Percentiles rank a stretch among this genome's conserved stretches.
Conservation (phyloP, 2,329 filamentous ascomycete species). For the Monosporascus cannonballus region DNA sequence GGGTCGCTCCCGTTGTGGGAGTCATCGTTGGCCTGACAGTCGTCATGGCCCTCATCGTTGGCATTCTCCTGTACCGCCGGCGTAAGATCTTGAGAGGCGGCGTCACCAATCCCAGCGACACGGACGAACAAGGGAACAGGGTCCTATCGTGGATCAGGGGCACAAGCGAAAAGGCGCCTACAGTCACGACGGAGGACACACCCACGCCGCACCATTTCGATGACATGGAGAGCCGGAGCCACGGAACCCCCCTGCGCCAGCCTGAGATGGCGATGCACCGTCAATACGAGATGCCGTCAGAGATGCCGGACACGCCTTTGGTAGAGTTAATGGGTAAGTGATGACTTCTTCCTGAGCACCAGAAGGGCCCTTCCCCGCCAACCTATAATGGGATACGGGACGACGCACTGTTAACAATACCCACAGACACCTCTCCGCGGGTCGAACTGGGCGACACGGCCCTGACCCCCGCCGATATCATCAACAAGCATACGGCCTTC, state of each 20-base stretch:
- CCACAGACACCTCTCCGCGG: constrained; percentile 34
- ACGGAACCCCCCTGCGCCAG: constrained; percentile 13
- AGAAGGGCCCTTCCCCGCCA: too few relatives aligned
- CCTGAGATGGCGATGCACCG: constrained; percentile 9
- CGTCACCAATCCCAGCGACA: constrained; percentile 30
- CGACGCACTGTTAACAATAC: constrained; percentile 9
- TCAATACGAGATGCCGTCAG: constrained; percentile 14
- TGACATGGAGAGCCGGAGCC: constrained; percentile 30
- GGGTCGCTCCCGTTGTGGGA: constrained; percentile 56
- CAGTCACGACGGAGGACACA: constrained; percentile 39
- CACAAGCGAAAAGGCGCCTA: constrained; percentile 36
- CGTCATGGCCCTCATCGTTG: constrained; percentile 44
- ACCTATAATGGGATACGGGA: neutral
- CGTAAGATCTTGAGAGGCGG: constrained; percentile 35
- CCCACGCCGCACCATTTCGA: constrained; percentile 23
- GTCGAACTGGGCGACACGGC: constrained; percentile 41
- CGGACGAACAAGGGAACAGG: constrained; percentile 40
- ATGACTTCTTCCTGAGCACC: too few relatives aligned
- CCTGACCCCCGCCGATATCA: constrained; percentile 33
- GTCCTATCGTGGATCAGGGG: constrained; percentile 49
- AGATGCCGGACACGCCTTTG: constrained; percentile 39
- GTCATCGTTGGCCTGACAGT: constrained; percentile 55
- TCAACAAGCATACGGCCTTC: constrained; percentile 29
- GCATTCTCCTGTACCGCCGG: constrained; percentile 47
- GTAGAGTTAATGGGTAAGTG: constrained; percentile 42